These are phyloP conservation scores for Passiflora organensis DNA, from an alignment of 345 rosid genomes.

Conservation along the genomic window DNA sequence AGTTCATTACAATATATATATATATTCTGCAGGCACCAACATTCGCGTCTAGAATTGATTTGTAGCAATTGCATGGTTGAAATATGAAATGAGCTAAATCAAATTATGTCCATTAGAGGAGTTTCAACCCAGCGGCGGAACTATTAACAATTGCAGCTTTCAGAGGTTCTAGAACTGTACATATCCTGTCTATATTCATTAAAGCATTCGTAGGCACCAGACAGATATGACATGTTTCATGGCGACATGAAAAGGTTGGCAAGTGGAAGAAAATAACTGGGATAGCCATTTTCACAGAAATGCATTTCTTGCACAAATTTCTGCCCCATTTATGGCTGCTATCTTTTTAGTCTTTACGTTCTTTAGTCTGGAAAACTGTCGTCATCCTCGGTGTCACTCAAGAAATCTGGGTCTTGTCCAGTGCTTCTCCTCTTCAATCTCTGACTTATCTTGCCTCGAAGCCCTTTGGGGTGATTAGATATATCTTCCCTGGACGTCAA, in stretches of 20 bases:
- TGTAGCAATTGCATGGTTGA: too few relatives aligned
- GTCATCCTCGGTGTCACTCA: conserved; percentile 28
- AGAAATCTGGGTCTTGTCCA: conserved; percentile 19
- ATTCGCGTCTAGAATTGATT: too few relatives aligned
- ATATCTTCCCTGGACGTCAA: not conserved
- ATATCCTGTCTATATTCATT: conserved; percentile 9
- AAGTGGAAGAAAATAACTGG: not conserved
- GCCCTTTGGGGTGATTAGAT: conserved; percentile 9
- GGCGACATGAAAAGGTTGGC: conserved; percentile 5
- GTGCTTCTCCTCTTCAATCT: conserved; percentile 18
- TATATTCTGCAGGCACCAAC: too few relatives aligned
- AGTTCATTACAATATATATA: too few relatives aligned
- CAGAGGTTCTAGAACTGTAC: conserved; percentile 25
- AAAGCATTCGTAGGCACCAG: not conserved
- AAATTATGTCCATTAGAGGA: too few relatives aligned
- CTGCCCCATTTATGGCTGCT: not conserved
- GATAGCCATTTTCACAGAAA: not conserved
- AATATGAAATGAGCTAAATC: not conserved
- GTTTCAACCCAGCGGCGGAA: not conserved
- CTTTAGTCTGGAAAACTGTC: conserved; percentile 34
- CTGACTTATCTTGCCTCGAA: conserved; percentile 20
- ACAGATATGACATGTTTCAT: not conserved
- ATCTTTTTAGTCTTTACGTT: too few relatives aligned
- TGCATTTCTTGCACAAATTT: not conserved
- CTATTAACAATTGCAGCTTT: conserved; percentile 30